These are phyloP conservation scores for Intubia oerlemansii DNA, from an alignment of 2,329 filamentous ascomycete genomes.

Conservation along the genomic window DNA sequence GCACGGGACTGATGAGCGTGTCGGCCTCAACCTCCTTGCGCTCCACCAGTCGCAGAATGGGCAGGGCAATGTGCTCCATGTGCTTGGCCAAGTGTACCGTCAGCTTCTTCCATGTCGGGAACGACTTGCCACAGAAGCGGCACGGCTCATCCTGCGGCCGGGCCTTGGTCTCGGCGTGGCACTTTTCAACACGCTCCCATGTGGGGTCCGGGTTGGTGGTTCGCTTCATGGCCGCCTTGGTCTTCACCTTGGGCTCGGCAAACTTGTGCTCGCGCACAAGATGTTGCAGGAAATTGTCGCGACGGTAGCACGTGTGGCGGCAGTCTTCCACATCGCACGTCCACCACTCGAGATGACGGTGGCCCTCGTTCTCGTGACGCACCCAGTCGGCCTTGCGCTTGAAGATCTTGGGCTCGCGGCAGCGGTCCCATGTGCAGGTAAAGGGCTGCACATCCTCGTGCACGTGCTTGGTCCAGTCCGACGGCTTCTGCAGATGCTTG, in stretches of 20 bases:
- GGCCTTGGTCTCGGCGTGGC: slow-evolving; percentile 45
- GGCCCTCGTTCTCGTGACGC: slow-evolving; percentile 77
- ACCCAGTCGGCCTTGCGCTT: slow-evolving; percentile 95
- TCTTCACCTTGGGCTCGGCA: slow-evolving; percentile 59
- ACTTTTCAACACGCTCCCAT: slow-evolving; percentile 59
- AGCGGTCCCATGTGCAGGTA: slow-evolving; percentile 73
- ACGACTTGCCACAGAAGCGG: slow-evolving; percentile 65
- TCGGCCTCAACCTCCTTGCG: slow-evolving; percentile 27
- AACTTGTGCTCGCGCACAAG: slow-evolving; percentile 82
- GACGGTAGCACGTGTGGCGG: slow-evolving; percentile 61
- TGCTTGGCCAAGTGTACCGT: slow-evolving; percentile 87
- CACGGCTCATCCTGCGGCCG: slow-evolving; percentile 59
- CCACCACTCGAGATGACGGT: slow-evolving; percentile 84
- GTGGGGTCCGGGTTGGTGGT: slow-evolving; percentile 37
- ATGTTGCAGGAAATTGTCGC: slow-evolving; percentile 86
- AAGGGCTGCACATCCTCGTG: slow-evolving; percentile 88
- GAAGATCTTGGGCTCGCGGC: slow-evolving; percentile 73
- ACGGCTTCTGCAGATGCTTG: slow-evolving; percentile 76
- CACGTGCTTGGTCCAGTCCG: slow-evolving; percentile 92
- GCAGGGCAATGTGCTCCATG: slow-evolving; percentile 80
- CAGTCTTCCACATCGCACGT: slow-evolving; percentile 66
- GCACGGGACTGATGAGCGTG: slow-evolving; percentile 46
- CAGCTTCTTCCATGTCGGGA: slow-evolving; percentile 76
- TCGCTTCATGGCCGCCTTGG: slow-evolving; percentile 48
- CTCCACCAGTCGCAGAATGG: slow-evolving; percentile 43